Evolutionary conservation across 306 rosid genomes (phyloP).

Genomic region (Dalbergia cultrata): DNA sequence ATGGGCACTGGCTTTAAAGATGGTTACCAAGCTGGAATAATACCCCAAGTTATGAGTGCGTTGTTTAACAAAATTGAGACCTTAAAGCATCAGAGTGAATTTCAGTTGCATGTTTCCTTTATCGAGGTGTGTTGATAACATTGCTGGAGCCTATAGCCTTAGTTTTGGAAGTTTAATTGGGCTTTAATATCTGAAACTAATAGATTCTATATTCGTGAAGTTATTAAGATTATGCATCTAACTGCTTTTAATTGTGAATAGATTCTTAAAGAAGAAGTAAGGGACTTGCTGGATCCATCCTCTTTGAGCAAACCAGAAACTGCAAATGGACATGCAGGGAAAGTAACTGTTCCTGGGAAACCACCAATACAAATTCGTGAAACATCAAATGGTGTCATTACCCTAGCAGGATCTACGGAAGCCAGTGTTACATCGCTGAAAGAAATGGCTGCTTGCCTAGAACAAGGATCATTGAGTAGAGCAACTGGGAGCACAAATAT

Average conservation of each 20-base stretch:
- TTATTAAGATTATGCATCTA: slow-evolving; percentile 49
- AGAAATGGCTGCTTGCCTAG: slow-evolving; percentile 96
- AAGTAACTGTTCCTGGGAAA: slow-evolving; percentile 76
- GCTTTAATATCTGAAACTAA: slow-evolving; percentile 30
- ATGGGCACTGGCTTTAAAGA: slow-evolving; percentile 98
- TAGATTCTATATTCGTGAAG: slow-evolving; percentile 19
- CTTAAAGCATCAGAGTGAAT: slow-evolving; percentile 81
- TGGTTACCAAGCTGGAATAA: slow-evolving; percentile 76
- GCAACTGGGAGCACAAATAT: slow-evolving; percentile 99
- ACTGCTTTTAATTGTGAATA: slow-evolving; percentile 54
- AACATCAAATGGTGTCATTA: slow-evolving; percentile 92
- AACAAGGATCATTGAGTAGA: slow-evolving; percentile 91
- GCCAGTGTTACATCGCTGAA: slow-evolving; percentile 78
- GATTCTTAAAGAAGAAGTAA: slow-evolving; percentile 98
- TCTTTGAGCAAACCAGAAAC: slow-evolving; percentile 76
- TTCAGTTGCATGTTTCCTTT: slow-evolving; percentile 95
- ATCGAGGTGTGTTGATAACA: slow-evolving; percentile 74
- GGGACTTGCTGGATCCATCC: slow-evolving; percentile 85
- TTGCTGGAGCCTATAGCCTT: slow-evolving; percentile 12
- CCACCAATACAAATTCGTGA: slow-evolving; percentile 97
- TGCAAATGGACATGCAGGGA: slow-evolving; percentile 82
- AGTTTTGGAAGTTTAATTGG: slow-evolving; percentile 36
- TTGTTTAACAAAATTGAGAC: slow-evolving; percentile 86
- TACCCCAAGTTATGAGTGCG: slow-evolving; percentile 90
- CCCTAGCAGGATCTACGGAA: slow-evolving; percentile 97